Evolutionary conservation across 2,329 filamentous ascomycete species (phyloP).

Genomic region (Alternaria sp.): DNA sequence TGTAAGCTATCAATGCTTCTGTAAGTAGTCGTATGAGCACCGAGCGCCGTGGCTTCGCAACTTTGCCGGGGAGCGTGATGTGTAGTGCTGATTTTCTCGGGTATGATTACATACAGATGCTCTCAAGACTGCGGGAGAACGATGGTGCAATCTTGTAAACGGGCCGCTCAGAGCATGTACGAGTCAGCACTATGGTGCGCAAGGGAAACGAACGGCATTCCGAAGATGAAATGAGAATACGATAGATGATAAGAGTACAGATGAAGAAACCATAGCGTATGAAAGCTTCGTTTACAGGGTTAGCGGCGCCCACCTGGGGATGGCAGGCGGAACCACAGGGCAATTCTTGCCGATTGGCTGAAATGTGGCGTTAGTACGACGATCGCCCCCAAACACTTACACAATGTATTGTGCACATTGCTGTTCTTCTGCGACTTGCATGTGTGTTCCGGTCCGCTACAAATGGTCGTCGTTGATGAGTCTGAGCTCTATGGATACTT

Average conservation of each 20-base stretch:
- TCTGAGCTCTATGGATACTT: background rate
- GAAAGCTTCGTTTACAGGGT: slow-evolving; percentile 27
- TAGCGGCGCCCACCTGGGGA: slow-evolving; percentile 17
- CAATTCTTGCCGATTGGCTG: slow-evolving; percentile 21
- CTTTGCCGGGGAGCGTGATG: slow-evolving; percentile 8
- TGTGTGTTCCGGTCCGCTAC: background rate
- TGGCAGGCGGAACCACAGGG: slow-evolving; percentile 21
- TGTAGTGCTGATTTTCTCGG: slow-evolving; percentile 24
- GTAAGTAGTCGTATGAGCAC: background rate
- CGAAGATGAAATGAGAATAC: slow-evolving; percentile 10
- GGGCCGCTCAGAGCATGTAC: slow-evolving; percentile 1
- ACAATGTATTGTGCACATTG: slow-evolving; percentile 16
- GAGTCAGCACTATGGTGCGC: slow-evolving; percentile 3
- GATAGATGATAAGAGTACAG: slow-evolving; percentile 18
- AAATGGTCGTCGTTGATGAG: background rate
- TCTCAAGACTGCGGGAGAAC: slow-evolving; percentile 11
- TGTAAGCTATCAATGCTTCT: background rate
- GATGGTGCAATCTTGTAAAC: slow-evolving; percentile 8
- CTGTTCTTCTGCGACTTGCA: background rate
- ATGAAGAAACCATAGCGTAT: slow-evolving; percentile 20
- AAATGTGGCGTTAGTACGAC: slow-evolving; percentile 7
- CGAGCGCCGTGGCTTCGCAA: slow-evolving; percentile 1
- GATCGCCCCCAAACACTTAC: slow-evolving; percentile 15
- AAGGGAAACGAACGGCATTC: slow-evolving; percentile 10
- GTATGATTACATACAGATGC: slow-evolving; percentile 24